These are phyloP conservation scores for Endocladia muricata DNA, from an alignment of 31 red algal genomes.

Conservation along the genomic window DNA sequence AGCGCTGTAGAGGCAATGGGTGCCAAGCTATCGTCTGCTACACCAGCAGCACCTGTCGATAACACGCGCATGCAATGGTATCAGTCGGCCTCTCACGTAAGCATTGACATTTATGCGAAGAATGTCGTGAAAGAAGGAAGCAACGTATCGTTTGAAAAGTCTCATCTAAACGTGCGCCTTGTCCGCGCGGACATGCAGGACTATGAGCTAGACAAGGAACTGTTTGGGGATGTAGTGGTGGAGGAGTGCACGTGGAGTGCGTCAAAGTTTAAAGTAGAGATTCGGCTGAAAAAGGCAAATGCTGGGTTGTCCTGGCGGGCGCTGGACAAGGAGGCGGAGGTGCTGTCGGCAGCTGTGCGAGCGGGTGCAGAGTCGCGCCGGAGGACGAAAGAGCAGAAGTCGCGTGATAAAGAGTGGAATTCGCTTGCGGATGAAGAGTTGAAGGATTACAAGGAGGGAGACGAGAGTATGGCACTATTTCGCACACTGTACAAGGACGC, in stretches of 20 bases:
- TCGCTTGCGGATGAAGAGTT: constrained; percentile 53
- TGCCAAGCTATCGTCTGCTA: too few species aligned
- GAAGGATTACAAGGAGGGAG: constrained; percentile 61
- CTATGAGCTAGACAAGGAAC: constrained; percentile 30
- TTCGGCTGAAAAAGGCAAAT: constrained; percentile 49
- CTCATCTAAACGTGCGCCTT: constrained; percentile 22
- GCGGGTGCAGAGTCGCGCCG: constrained; percentile 26
- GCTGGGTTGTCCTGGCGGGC: constrained; percentile 49
- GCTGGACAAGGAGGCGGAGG: constrained; percentile 30
- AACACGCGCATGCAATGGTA: constrained; percentile 59
- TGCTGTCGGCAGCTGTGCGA: constrained; percentile 29
- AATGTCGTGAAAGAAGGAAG: constrained; percentile 43
- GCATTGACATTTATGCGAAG: constrained; percentile 70
- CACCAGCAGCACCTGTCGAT: too few species aligned
- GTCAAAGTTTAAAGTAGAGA: constrained; percentile 62
- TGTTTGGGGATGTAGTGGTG: constrained; percentile 20
- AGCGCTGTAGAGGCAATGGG: too few species aligned
- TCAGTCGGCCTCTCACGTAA: constrained; percentile 56
- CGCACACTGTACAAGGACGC: constrained; percentile 71
- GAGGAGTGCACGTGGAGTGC: constrained; percentile 31
- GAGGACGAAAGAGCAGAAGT: constrained; percentile 26
- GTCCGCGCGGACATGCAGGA: constrained; percentile 10
- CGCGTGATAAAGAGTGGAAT: constrained; percentile 27
- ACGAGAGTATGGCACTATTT: constrained; percentile 71
- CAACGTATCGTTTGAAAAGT: constrained; percentile 21